These are phyloP conservation scores for Blastobotrys capitulatus DNA, from an alignment of 1,139 yeast genomes.

Conservation along the genomic window DNA sequence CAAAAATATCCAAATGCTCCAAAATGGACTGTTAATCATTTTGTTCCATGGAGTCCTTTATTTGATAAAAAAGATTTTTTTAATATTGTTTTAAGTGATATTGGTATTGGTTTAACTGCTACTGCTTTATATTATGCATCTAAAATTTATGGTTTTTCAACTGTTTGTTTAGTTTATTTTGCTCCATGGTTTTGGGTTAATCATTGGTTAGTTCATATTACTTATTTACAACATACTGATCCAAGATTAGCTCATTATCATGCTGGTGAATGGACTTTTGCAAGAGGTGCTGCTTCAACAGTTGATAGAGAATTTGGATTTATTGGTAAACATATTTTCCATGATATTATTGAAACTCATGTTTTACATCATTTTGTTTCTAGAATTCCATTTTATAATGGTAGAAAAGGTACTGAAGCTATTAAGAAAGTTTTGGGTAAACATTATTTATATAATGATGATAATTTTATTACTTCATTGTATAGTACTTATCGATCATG, in stretches of 20 bases:
- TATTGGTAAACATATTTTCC: slow-evolving; percentile 74
- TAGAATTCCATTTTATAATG: slow-evolving; percentile 82
- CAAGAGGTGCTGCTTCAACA: slow-evolving; percentile 86
- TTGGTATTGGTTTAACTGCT: slow-evolving; percentile 57
- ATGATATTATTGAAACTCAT: slow-evolving; percentile 86
- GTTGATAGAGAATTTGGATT: slow-evolving; percentile 82
- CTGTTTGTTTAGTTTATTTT: slow-evolving; percentile 64
- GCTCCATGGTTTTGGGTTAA: slow-evolving; percentile 76
- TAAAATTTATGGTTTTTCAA: slow-evolving; percentile 56
- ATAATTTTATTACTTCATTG: slow-evolving; percentile 66
- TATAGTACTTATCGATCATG: slow-evolving; percentile 71
- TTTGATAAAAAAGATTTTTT: slow-evolving; percentile 66
- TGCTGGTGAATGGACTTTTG: slow-evolving; percentile 72
- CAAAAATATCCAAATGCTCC: slow-evolving; percentile 56
- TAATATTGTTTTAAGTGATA: slow-evolving; percentile 64
- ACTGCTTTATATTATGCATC: slow-evolving; percentile 59
- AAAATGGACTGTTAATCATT: slow-evolving; percentile 52
- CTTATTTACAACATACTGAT: slow-evolving; percentile 81
- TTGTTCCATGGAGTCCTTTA: slow-evolving; percentile 65
- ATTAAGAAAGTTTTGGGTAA: slow-evolving; percentile 78
- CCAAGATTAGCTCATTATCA: slow-evolving; percentile 77
- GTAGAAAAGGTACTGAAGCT: slow-evolving; percentile 72
- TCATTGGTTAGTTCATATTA: slow-evolving; percentile 86
- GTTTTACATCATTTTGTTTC: slow-evolving; percentile 82
- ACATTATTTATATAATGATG: slow-evolving; percentile 61